Evolutionary conservation across 2,329 filamentous ascomycete genomes (phyloP), one percentile per base, ranked within the genome.

Genomic region (Scytalidium sp.): DNA sequence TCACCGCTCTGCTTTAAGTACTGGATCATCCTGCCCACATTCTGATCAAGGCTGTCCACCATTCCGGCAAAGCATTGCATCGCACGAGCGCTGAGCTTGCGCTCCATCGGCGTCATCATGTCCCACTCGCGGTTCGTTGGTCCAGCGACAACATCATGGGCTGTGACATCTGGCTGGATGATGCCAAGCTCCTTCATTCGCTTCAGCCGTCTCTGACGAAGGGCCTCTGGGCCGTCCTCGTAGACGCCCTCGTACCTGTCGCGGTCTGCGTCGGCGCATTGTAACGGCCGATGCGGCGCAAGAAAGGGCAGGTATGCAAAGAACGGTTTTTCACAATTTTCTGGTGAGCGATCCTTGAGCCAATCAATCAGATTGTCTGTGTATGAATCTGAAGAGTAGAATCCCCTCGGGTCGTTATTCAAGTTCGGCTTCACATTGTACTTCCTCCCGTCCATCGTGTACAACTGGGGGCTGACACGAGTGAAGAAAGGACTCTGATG

Each of bases 11-110:
- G 61, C 49, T 77, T 67, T 2, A 85, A 72, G 56, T 83, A 78
- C 36, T 79, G 69, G 25, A 83, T 66, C 3, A 84, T 75, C 50
- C 77, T 78, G 40, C 81, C 81, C 19, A 85, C 75, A 50, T 83
- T 81, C 50, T 63, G 62, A 56, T 85, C 82, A 47, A 85, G 84
- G 46, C 71, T 71, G 50, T 85, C 80, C 3, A 85, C 81, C 81
- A 85, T 85, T 13, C 72, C 82, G 0, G 82, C 81, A 50, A 79
- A 85, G 6, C 78, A 74, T 57, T 84, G 81, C 81, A 84, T 84
- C 0, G 78, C 75, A 20, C 68, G 73, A 57, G 64, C 73, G 9
- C 77, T 80, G 49, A 74, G 73, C 3, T 67, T 67, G 47, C 67
- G 67, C 51, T 75, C 73, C 27, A 76, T 72, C 1, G 70, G 65